Base-by-base conservation (phyloP, 2,329 filamentous ascomycete genomes). In the Pestalotiopsis sp. region DNA sequence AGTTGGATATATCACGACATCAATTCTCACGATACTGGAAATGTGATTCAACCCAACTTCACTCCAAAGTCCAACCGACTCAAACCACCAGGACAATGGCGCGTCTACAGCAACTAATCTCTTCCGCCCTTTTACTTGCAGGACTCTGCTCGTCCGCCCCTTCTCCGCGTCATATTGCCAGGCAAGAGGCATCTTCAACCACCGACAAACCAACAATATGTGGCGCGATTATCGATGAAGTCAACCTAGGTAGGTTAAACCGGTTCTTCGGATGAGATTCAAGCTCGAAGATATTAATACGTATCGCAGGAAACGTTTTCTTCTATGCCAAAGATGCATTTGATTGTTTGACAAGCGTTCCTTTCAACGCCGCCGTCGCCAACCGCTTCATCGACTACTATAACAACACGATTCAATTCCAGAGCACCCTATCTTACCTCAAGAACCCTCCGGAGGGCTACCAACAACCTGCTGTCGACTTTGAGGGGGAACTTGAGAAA, bases 321-420 rank as follows among this genome's bases (percentile, higher is more conserved):
- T 74, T 75, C 39, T 69, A 65, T 25, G 73, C 74, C 1, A 58
- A n/a, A 13, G 68, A 72, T 23, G 82, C 78, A 0, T 82, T 80
- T 68, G 75, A 78, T 3, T 87, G 84, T 68, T 75, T 86, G 11
- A 78, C 71, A 2, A 81, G 75, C 27, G 81, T 85, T 6, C 83
- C 85, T 0, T 84, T 87, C 71, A 80, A 83, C 64, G 31, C 77
- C 3, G 82, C 80, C 6, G 80, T 83, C 1, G 83, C 83, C 2
- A 73, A 77, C 5, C 75, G 80, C 1, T 83, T 86, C 67, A 68
- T 86, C 4, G 69, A 79, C 6, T 85, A 86, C 68, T 81, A 80
- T 66, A 83, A 83, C 68, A 77, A 81, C 17, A 84, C 82, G 0
- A 64, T 86, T 1, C 80, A 83, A 64, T 83, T 83, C 59, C 82